A percentile compares a stretch with the other conserved stretches of the same genome.
phyloP scores from a whole-genome alignment of 1,284 basidiomycete genomes.

The Moesziomyces globuligerus region DNA sequence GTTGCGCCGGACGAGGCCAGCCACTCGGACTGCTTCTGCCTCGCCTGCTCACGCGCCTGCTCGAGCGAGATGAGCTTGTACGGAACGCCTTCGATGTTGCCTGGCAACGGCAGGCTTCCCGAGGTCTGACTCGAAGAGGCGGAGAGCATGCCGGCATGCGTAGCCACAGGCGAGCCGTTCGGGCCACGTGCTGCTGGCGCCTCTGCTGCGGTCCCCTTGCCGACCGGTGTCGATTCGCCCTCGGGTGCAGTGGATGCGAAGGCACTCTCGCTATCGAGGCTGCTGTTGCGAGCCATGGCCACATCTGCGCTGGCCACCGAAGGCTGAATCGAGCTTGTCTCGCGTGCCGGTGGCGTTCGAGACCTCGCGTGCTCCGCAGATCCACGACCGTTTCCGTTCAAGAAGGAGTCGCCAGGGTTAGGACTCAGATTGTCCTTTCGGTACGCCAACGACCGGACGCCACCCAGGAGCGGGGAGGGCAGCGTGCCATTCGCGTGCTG shows the following conservation, averaged over 20 bases:
- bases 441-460: conserved; percentile 28
- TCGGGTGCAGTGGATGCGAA: conserved; percentile 8
- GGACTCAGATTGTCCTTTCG: conserved; percentile 28
- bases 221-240: conserved; percentile 27
- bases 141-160: conserved; percentile 13
- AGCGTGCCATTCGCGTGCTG: conserved; percentile 9
- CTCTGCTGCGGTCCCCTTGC: conserved; percentile 12
- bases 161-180: conserved; percentile 6
- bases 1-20: conserved; percentile 23
- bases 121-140: conserved; percentile 31
- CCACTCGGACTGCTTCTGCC: conserved; percentile 48
- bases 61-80: conserved; percentile 63
- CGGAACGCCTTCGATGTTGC: conserved; percentile 51
- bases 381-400: conserved; percentile 12
- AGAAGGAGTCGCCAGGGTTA: conserved; percentile 11
- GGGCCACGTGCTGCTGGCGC: neutral
- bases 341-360: conserved; percentile 23
- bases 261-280: conserved; percentile 10
- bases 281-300: conserved; percentile 16
- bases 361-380: conserved; percentile 17
- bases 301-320: conserved; percentile 9
- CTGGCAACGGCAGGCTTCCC: conserved; percentile 36
- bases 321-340: conserved; percentile 8
- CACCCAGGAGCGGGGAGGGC: conserved; percentile 28
- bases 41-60: conserved; percentile 49